A percentile compares a stretch with the other conserved stretches of the same genome.
Evolutionary conservation across 805 yeast species (phyloP).

Genomic region (Lachancea dasiensis): DNA sequence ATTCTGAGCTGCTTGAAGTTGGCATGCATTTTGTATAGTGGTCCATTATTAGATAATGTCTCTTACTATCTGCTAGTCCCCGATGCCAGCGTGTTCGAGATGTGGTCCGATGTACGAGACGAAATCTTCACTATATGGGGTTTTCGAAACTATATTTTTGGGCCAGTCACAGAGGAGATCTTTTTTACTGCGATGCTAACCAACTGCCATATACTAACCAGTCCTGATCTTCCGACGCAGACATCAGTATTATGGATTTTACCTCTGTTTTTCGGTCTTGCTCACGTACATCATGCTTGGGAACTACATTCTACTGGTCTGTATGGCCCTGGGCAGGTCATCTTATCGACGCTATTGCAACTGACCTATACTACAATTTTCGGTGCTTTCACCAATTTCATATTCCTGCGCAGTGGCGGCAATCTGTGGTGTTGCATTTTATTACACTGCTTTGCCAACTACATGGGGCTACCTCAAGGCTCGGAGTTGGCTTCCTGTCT

Average conservation of each 20-base stretch:
- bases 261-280: slow-evolving; percentile 31
- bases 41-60: slow-evolving; percentile 21
- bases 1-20: slow-evolving; percentile 13
- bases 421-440: slow-evolving; percentile 28
- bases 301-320: slow-evolving; percentile 20
- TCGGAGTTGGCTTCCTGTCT: slow-evolving; percentile 17
- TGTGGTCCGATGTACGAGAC: slow-evolving; percentile 10
- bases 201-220: slow-evolving; percentile 16
- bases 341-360: slow-evolving; percentile 22
- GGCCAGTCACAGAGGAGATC: slow-evolving; percentile 32
- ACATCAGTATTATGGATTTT: slow-evolving; percentile 18
- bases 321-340: slow-evolving; percentile 13
- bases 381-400: slow-evolving; percentile 29
- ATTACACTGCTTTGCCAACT: slow-evolving; percentile 29
- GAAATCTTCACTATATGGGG: slow-evolving; percentile 28
- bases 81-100: slow-evolving; percentile 10
- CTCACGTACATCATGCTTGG: slow-evolving; percentile 33
- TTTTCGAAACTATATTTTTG: slow-evolving; percentile 29
- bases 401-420: slow-evolving; percentile 27
- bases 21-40: slow-evolving; percentile 21
- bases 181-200: slow-evolving; percentile 31
- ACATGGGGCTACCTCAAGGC: slow-evolving; percentile 31
- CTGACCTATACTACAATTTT: slow-evolving; percentile 29
- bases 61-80: slow-evolving; percentile 18
- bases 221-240: not conserved